phyloP scores from a whole-genome alignment of 441 rosid genomes.

The Bruguiera hainesii region DNA sequence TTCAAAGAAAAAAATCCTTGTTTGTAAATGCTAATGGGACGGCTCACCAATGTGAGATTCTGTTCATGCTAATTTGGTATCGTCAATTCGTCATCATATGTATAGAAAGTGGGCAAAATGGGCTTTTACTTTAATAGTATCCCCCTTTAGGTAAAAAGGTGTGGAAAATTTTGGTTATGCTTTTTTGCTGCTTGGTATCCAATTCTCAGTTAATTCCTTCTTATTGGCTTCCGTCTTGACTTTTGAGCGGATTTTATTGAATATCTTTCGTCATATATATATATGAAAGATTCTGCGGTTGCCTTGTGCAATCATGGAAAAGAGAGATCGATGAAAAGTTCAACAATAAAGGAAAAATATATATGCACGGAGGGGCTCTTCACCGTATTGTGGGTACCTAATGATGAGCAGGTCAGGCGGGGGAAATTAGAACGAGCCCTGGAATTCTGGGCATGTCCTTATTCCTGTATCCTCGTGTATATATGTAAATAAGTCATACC shows the following conservation, averaged over 20 bases:
- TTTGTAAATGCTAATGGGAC: too few relatives aligned
- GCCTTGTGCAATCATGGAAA: slow-evolving; percentile 33
- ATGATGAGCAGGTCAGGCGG: too few relatives aligned
- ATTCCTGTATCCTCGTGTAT: neutral
- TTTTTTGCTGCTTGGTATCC: slow-evolving; percentile 3
- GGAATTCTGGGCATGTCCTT: neutral
- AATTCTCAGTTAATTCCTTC: neutral
- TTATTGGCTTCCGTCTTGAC: slow-evolving; percentile 16
- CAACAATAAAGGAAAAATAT: slow-evolving; percentile 14
- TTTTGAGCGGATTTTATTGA: slow-evolving; percentile 3
- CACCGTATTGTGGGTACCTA: neutral
- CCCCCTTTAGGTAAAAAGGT: neutral
- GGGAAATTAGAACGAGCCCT: too few relatives aligned
- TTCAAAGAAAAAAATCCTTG: too few relatives aligned
- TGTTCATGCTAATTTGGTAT: too few relatives aligned
- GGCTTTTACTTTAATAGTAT: neutral
- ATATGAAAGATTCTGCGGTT: slow-evolving; percentile 31
- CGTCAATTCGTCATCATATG: too few relatives aligned
- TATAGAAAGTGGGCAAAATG: neutral
- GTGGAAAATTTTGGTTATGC: slow-evolving; percentile 2
- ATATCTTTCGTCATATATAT: neutral
- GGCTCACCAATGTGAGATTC: too few relatives aligned
- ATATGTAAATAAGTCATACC: too few relatives aligned
- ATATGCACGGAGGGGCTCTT: neutral
- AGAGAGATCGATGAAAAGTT: neutral